Evolutionary conservation across 306 rosid genomes (phyloP).

Genomic region (Chamaecrista fasciculata): DNA sequence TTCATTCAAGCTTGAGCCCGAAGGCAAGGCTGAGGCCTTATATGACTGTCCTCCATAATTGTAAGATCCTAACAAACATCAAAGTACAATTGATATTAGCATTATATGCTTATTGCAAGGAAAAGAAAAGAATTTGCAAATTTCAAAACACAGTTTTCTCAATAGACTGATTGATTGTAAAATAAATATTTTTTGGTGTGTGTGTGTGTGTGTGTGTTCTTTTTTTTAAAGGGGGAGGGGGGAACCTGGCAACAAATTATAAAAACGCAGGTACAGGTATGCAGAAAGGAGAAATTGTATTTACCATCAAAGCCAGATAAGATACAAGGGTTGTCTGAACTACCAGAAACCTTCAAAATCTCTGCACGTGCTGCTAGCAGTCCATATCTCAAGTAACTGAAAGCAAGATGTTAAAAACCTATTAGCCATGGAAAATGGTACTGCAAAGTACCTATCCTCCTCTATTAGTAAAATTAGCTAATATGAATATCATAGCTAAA

Average conservation of each 20-base stretch:
- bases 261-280: background rate
- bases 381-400: constrained; percentile 82
- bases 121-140: background rate
- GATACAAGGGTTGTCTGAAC: constrained; percentile 65
- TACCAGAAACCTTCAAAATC: constrained; percentile 60
- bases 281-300: constrained; percentile 30
- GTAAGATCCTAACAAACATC: constrained; percentile 46
- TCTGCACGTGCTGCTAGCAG: constrained; percentile 91
- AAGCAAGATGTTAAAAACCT: constrained; percentile 29
- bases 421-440: constrained; percentile 18
- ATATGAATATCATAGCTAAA: background rate
- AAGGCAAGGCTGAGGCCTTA: constrained; percentile 51
- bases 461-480: background rate
- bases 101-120: background rate
- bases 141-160: background rate
- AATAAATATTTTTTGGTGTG: too few species aligned
- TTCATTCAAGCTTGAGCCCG: constrained; percentile 67
- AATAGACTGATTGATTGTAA: background rate
- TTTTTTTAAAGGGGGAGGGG: background rate
- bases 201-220: too few species aligned
- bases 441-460: background rate
- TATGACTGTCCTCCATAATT: constrained; percentile 60
- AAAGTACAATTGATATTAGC: background rate
- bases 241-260: background rate
- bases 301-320: constrained; percentile 73